A percentile compares a stretch with the other conserved stretches of the same genome.
Conservation (phyloP, 2,329 filamentous ascomycete genomes). For the Colletotrichum viniferum region DNA sequence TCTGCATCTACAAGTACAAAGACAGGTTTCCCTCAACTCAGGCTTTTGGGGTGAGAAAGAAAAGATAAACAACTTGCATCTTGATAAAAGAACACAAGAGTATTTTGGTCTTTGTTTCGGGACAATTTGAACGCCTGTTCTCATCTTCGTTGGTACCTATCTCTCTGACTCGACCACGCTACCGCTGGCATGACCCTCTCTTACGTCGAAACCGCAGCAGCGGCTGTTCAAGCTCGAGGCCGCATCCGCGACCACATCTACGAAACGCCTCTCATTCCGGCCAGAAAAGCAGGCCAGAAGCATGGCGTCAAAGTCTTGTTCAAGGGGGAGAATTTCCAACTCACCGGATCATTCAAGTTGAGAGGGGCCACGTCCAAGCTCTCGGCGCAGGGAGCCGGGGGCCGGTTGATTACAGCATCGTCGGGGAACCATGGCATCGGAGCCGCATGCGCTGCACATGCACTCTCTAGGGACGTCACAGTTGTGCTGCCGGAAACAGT, state of each 20-base stretch:
- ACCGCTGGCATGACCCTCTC: neutral
- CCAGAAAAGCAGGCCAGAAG: neutral
- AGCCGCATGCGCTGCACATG: constrained; percentile 17
- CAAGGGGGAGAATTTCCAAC: constrained; percentile 30
- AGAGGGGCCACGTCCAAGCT: constrained; percentile 30
- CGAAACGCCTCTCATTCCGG: constrained; percentile 24
- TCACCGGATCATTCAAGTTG: constrained; percentile 30
- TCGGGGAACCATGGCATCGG: constrained; percentile 28
- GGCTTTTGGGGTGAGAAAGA: neutral
- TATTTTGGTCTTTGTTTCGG: neutral
- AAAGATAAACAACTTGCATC: neutral
- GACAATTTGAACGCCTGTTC: neutral
- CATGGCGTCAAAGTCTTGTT: constrained; percentile 20
- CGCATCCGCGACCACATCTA: constrained; percentile 26
- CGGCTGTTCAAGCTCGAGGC: constrained; percentile 17
- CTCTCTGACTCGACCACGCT: neutral
- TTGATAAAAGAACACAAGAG: neutral
- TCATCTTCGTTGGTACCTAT: neutral
- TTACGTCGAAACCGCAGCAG: constrained; percentile 10
- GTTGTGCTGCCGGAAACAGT: constrained; percentile 26
- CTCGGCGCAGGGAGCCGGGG: constrained; percentile 2
- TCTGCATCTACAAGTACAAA: neutral
- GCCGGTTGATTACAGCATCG: constrained; percentile 24
- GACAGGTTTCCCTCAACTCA: neutral
- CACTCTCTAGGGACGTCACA: constrained; percentile 16